phyloP scores from a whole-genome alignment of 495 filamentous ascomycete genomes.

The Rhizodiscina lignyota region DNA sequence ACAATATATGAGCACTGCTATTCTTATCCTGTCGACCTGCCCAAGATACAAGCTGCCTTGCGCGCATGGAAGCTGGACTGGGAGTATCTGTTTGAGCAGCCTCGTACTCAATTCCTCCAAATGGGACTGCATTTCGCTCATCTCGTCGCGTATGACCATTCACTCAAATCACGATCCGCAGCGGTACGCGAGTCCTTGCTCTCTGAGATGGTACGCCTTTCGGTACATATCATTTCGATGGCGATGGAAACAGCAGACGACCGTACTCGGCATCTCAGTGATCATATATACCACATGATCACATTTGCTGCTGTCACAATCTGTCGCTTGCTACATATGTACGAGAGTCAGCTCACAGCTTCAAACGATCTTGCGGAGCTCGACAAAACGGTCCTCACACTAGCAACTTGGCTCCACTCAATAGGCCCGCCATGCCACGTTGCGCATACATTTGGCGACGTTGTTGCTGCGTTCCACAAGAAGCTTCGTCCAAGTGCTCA shows the following conservation, averaged over 20 bases:
- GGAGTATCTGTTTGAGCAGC: conserved; percentile 28
- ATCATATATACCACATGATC: conserved; percentile 34
- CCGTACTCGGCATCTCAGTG: conserved; percentile 27
- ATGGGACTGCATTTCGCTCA: conserved; percentile 33
- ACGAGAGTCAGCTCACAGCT: conserved; percentile 19
- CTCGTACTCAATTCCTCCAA: conserved; percentile 29
- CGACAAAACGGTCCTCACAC: conserved; percentile 17
- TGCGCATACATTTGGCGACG: conserved; percentile 27
- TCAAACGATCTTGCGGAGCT: conserved; percentile 18
- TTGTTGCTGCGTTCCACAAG: conserved; percentile 15
- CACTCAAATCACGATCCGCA: conserved; percentile 22
- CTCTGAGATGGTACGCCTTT: conserved; percentile 27
- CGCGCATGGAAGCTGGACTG: conserved; percentile 26
- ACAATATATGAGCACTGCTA: conserved; percentile 22
- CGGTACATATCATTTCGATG: conserved; percentile 25
- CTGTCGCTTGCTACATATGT: conserved; percentile 22
- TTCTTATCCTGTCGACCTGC: conserved; percentile 16
- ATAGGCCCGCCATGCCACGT: conserved; percentile 30
- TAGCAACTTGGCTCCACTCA: conserved; percentile 26
- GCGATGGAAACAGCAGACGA: conserved; percentile 30
- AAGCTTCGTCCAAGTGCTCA: conserved; percentile 9
- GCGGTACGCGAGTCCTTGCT: conserved; percentile 22
- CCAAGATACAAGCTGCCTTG: conserved; percentile 19
- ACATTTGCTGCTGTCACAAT: conserved; percentile 29
- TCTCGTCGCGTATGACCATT: conserved; percentile 26